Evolutionary conservation across 1,284 basidiomycete species (phyloP).

Genomic region (Trichosporon asahii): DNA sequence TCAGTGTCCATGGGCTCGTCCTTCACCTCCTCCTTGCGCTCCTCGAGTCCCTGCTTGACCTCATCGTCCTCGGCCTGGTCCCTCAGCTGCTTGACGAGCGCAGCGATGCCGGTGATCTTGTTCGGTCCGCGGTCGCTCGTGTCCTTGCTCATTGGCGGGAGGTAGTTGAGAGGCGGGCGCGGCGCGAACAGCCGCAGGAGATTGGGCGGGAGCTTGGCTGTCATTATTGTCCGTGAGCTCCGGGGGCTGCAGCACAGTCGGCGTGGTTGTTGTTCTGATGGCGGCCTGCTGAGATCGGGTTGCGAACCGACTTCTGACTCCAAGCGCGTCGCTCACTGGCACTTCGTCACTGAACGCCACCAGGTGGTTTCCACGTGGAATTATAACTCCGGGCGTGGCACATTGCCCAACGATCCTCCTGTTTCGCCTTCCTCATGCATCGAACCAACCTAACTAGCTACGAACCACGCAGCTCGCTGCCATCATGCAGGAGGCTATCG

Average conservation of each 20-base stretch:
- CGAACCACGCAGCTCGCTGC: not conserved
- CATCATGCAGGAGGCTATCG: not conserved
- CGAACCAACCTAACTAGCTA: not conserved
- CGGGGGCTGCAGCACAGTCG: not conserved
- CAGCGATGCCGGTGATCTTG: slow-evolving; percentile 68
- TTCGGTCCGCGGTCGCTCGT: slow-evolving; percentile 69
- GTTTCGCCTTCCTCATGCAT: not conserved
- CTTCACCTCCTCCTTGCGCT: slow-evolving; percentile 52
- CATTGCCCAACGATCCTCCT: not conserved
- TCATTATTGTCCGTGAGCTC: slow-evolving; percentile 49
- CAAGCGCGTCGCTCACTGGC: not conserved
- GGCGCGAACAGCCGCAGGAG: slow-evolving; percentile 91
- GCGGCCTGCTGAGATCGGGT: not conserved
- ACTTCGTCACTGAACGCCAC: not conserved
- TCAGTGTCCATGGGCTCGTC: slow-evolving; percentile 17
- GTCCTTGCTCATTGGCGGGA: slow-evolving; percentile 77
- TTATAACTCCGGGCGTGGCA: not conserved
- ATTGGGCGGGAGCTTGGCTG: slow-evolving; percentile 86
- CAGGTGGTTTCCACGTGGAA: not conserved
- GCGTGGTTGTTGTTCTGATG: not conserved
- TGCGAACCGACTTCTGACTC: not conserved
- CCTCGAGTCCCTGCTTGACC: slow-evolving; percentile 45
- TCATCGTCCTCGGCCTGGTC: slow-evolving; percentile 65
- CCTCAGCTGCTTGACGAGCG: slow-evolving; percentile 67
- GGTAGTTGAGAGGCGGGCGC: slow-evolving; percentile 77